Evolutionary conservation across 2,329 filamentous ascomycete species (phyloP), one percentile per base, ranked within the genome.

Genomic region (Parafenestella ontariensis): DNA sequence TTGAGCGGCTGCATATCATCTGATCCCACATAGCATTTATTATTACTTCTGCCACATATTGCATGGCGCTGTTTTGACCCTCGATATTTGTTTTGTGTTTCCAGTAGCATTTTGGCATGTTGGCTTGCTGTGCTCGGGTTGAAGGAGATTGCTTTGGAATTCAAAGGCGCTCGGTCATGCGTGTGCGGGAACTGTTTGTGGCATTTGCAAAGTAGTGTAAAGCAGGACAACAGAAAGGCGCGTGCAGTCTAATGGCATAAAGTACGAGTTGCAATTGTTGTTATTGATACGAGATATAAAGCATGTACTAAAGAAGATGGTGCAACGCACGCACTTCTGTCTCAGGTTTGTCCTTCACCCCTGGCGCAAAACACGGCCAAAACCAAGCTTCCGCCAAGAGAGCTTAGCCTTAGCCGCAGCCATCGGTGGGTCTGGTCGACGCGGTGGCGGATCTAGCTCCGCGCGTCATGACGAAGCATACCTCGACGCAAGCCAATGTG

Each of bases 311-410:
- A n/a, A n/a, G n/a, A n/a, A n/a, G n/a, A n/a, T n/a, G n/a, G n/a
- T n/a, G n/a, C n/a, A n/a, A n/a, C n/a, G n/a, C n/a, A n/a, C n/a
- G n/a, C n/a, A n/a, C n/a, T n/a, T n/a, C n/a, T n/a, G n/a, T n/a
- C n/a, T n/a, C n/a, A n/a, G n/a, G n/a, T n/a, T n/a, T n/a, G n/a
- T n/a, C n/a, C 9, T 18, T 46, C 46, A 43, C 42, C 21, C 34
- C 18, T 34, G 36, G 17, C 40, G 37, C 43, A 33, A 52, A 36
- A 40, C 46, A 45, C 24, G 8, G 23, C 47, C 15, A 15, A 28
- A 36, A 52, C 56, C 51, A 65, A 65, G 62, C 62, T 58, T 65
- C 64, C 34, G 61, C 62, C 61, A 64, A 65, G 62, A 43, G 55
- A 64, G 61, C 62, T 65, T 60, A 65, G 54, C 53, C n/a, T 5